Base-by-base conservation (phyloP, 306 rosid species). In the Cicer bijugum region DNA sequence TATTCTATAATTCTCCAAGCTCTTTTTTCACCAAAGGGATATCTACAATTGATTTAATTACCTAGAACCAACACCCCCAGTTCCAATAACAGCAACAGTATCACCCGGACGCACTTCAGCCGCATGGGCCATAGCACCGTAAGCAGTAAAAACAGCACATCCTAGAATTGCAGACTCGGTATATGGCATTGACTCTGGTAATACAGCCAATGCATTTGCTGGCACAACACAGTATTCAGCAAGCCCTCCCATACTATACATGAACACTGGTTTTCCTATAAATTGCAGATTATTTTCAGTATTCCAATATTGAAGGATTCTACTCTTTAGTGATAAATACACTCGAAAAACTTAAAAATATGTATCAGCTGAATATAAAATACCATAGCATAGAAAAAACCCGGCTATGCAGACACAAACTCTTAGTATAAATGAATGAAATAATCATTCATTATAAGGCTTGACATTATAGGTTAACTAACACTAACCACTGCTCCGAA, bases 191-290 rank as follows among this genome's bases (percentile, higher is more conserved):
- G 96, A 85, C 35, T 83, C 63, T 2, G 98, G 96, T 69, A 94
- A 80, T 56, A 84, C 71, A 58, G 90, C 6, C 84, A 94, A 79
- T 11, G 82, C 98, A 88, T 91, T 77, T 72, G 92, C 97, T 45
- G 97, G 98, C 74, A 90, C 96, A 74, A 94, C 95, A 79, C 98
- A 94, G 76, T 86, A 91, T 82, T 94, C 98, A 6, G 98, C 98
- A 82, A 94, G 96, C 78, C 98, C 97, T 64, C 96, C 98, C 98
- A 91, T 94, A 68, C 98, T 88, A 69, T 88, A 91, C 98, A 94
- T 94, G 73, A 45, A 94, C 23, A 85, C 85, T 4, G 98, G 98
- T 78, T 88, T 88, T 65, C 96, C 97, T 94, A 51, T 82, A 90
- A 69, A 75, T 56, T 42, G 80, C 9, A 45, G 2, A 63, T 55